Percentiles rank a stretch among this genome's conserved stretches.
Conservation (phyloP, 148 eudicot species). For the Cornus controversa region DNA sequence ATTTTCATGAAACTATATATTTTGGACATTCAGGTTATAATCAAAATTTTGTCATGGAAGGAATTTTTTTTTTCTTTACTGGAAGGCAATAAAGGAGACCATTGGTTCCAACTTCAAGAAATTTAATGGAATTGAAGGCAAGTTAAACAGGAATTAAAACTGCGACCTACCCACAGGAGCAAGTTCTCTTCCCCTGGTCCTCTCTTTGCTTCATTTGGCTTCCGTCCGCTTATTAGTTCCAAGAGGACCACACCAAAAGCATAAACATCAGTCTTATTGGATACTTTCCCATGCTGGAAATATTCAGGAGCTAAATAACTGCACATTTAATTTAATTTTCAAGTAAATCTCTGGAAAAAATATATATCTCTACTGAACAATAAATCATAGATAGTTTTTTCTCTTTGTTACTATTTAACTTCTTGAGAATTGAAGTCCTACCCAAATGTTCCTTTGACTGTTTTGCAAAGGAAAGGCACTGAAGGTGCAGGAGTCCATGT, state of each 20-base stretch:
- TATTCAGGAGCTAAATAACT: constrained; percentile 98
- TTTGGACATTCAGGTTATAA: not conserved
- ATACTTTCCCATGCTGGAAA: constrained; percentile 95
- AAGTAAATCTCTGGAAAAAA: constrained; percentile 3
- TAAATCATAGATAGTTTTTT: not conserved
- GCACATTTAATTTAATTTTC: constrained; percentile 15
- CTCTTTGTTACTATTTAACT: not conserved
- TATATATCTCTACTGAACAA: not conserved
- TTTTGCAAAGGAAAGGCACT: constrained; percentile 93
- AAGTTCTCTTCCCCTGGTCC: constrained; percentile 88
- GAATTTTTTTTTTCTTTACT: not conserved
- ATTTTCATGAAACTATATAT: not conserved
- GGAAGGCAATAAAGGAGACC: not conserved
- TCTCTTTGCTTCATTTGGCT: constrained; percentile 80
- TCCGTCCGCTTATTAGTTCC: constrained; percentile 83
- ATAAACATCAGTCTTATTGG: constrained; percentile 93
- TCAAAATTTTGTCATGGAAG: not conserved
- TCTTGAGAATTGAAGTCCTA: constrained; percentile 32
- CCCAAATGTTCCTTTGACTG: constrained; percentile 99
- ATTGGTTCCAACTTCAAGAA: not conserved
- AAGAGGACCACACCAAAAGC: constrained; percentile 91
- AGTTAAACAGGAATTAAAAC: constrained; percentile 8
- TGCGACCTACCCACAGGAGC: constrained; percentile 79
- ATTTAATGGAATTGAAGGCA: not conserved
- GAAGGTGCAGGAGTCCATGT: constrained; percentile 98